Evolutionary conservation across 345 rosid species (phyloP), one percentile per base, ranked within the genome.

Genomic region (Sisymbrium altissimum): DNA sequence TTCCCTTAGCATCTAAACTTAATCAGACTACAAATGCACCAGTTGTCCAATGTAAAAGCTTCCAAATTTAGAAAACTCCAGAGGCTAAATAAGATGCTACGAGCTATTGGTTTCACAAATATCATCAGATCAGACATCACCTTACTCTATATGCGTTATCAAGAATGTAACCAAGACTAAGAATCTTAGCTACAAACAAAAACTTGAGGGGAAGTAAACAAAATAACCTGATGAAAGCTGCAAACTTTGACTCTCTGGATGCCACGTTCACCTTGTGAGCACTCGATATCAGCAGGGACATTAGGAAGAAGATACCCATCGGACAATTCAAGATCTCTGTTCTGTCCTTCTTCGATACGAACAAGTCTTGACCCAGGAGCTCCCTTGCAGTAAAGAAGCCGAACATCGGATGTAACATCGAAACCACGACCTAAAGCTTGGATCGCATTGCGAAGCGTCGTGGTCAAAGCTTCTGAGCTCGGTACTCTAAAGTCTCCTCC

Each of bases 351-450:
- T 59, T 93, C 97, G 18, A 89, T 57, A 39, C 54, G 84, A 68
- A 93, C 88, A 21, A 93, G 80, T 79, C 97, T 89, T 29, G 96
- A 88, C 84, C 93, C 98, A 75, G 96, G 84, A 61, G 93, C 85
- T 43, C 97, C 97, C 78, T 92, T 95, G 73, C 97, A 95, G 68
- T 91, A 95, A 7, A 95, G 78, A 71, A 95, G 88, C 78, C 99
- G 83, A 44, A 92, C 91, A 84, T 95, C 97, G 9, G 96, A 95
- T 70, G 97, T 89, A 38, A 95, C 99, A 82, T 90, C 94, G 68
- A 90, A 90, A 59, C 97, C 97, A 52, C 97, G 89, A 53, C 97
- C 99, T 80, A 95, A 19, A 78, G 99, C 97, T 76, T 92, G 97
- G 81, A 95, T 86, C 79, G 97, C 88, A 84, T 88, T 90, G 64